Evolutionary conservation across 441 rosid genomes (phyloP).

Genomic region (Pelargonium exstipulatum): DNA sequence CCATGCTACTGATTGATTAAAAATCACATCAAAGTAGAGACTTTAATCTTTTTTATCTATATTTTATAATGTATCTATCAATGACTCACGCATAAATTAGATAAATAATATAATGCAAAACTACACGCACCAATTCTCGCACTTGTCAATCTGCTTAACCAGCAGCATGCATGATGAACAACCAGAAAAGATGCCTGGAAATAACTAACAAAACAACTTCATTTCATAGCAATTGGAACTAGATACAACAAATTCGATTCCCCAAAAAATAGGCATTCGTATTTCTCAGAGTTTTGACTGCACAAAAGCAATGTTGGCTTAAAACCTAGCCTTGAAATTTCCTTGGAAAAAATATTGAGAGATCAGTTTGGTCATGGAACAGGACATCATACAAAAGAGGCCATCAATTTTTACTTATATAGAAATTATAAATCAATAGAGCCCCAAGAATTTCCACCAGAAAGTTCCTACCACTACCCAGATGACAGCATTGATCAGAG

Average conservation of each 20-base stretch:
- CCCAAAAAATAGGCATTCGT: neutral
- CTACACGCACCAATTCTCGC: no score
- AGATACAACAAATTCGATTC: neutral
- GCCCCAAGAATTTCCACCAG: constrained; percentile 98
- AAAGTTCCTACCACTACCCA: constrained; percentile 82
- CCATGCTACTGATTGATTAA: no score
- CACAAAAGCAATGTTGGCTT: neutral
- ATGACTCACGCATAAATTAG: no score
- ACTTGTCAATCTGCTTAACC: no score
- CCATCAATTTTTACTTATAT: constrained; percentile 18
- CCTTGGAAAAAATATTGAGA: neutral
- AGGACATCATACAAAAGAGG: neutral
- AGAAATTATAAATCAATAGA: constrained; percentile 40
- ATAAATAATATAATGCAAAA: no score
- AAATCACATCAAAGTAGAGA: no score
- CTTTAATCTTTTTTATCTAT: no score
- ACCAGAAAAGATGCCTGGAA: no score
- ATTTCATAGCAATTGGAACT: neutral
- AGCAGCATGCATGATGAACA: no score
- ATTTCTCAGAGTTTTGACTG: neutral
- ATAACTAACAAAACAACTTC: neutral
- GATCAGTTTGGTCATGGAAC: neutral
- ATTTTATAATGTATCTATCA: no score
- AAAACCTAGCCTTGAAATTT: neutral
- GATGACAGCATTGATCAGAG: constrained; percentile 51